Evolutionary conservation across 2,329 filamentous ascomycete species (phyloP), one percentile per base, ranked within the genome.

Genomic region (Pseudogymnoascus pannorum): DNA sequence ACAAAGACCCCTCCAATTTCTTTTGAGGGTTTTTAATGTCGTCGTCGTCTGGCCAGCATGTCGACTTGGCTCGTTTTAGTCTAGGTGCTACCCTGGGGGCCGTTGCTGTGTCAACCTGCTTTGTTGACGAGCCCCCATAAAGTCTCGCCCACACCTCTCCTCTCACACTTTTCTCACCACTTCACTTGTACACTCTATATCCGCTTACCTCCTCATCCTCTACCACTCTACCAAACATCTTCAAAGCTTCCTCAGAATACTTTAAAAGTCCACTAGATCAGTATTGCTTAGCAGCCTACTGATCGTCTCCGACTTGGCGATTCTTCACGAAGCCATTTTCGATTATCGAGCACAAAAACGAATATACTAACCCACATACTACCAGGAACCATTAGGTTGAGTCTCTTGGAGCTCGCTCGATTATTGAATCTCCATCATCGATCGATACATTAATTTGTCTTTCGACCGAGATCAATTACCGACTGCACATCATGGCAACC

Each of bases 401-500:
- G 78, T 79, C 77, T 82, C 79, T 82, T 81, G 80, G 78, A 82
- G 74, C 77, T 81, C 76, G 71, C 76, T 79, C 75, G 75, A 78
- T 75, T 38, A 58, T 57, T 40, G 29, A 35, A 35, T 51, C 44
- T 33, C 20, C 22, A 69, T 69, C 66, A 64, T 64, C 66, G 71
- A 69, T 76, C 75, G 74, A 78, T 73, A 76, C 77, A 78, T 78
- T 79, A 67, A 72, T 60, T 78, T 80, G 75, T 75, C 75, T 72
- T 75, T 79, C 76, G 76, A 75, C 67, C 69, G 73, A 77, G 73
- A 72, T 70, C 66, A 73, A 70, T 71, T 70, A 63, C 66, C 65
- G 70, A 73, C 75, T 75, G 72, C 71, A 71, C 70, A 83, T 70
- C 74, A 97, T 97, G 93, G 91, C 93, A 74, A 89, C 87, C 75